Conservation (phyloP, 768 basidiomycete genomes). For the Flagelloscypha sp. region DNA sequence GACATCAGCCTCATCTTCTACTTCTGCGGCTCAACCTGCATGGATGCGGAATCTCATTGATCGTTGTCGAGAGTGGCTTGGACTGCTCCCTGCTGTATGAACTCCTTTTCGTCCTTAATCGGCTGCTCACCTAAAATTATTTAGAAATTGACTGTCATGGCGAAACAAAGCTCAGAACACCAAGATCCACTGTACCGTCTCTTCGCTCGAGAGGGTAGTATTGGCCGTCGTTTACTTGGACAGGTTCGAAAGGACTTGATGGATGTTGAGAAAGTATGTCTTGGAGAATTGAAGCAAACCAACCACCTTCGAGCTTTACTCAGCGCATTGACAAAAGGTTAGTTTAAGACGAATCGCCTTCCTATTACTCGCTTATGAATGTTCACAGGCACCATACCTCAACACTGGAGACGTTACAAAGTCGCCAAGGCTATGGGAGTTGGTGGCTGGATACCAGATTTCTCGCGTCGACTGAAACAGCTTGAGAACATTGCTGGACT, state of each 20-base stretch:
- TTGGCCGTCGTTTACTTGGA: conserved; percentile 70
- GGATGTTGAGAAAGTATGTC: conserved; percentile 77
- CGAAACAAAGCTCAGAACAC: conserved; percentile 59
- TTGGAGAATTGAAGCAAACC: conserved; percentile 87
- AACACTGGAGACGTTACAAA: conserved; percentile 86
- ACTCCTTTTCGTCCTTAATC: background rate
- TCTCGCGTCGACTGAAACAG: conserved; percentile 74
- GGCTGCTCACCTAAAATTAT: conserved; percentile 10
- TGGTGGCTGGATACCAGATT: conserved; percentile 78
- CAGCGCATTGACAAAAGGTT: conserved; percentile 85
- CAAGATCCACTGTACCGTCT: conserved; percentile 83
- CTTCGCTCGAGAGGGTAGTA: conserved; percentile 79
- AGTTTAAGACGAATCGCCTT: conserved; percentile 7
- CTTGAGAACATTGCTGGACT: conserved; percentile 62
- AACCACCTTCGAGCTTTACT: conserved; percentile 91
- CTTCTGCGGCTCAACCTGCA: conserved; percentile 71
- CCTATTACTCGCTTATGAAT: conserved; percentile 9
- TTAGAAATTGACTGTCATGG: conserved; percentile 56
- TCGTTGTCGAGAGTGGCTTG: conserved; percentile 80
- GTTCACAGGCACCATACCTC: conserved; percentile 70
- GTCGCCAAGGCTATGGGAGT: conserved; percentile 76
- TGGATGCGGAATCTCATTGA: conserved; percentile 90
- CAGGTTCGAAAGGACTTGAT: conserved; percentile 75
- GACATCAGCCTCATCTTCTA: conserved; percentile 43
- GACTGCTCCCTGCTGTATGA: conserved; percentile 64